Evolutionary conservation across 176 grass and related monocot species (phyloP).

Genomic region (Aegilops umbellulata): DNA sequence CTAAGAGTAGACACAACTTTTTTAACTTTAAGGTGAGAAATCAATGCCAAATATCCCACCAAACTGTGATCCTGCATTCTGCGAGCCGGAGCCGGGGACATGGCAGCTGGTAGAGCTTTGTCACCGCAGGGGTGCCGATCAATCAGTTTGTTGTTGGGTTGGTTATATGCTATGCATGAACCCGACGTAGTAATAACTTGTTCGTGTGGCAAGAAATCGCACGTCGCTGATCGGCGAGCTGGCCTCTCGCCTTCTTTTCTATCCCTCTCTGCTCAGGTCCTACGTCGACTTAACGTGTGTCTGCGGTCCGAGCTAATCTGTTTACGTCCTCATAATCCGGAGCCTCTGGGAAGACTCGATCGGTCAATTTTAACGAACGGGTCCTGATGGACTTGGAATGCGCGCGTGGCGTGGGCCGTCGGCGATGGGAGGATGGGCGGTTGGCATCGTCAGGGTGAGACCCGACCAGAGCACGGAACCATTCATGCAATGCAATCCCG

Average conservation of each 20-base stretch:
- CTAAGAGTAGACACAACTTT: too few species aligned
- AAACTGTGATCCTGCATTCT: not conserved
- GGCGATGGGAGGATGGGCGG: not conserved
- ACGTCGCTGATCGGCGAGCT: not conserved
- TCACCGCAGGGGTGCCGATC: not conserved
- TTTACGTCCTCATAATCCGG: not conserved
- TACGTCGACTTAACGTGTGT: not conserved
- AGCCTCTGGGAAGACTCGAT: too few species aligned
- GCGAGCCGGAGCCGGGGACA: too few species aligned
- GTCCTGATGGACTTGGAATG: too few species aligned
- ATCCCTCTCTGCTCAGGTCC: not conserved
- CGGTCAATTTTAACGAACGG: too few species aligned
- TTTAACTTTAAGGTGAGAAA: not conserved
- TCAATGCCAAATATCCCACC: not conserved
- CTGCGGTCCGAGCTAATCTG: not conserved
- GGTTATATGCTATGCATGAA: conserved; percentile 37
- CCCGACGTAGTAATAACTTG: conserved; percentile 28
- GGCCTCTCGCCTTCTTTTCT: not conserved
- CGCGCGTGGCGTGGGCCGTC: too few species aligned
- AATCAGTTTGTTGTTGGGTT: conserved; percentile 38
- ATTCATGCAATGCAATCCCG: not conserved
- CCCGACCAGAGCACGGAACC: not conserved
- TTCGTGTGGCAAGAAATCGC: not conserved
- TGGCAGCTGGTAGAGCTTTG: too few species aligned
- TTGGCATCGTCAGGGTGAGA: not conserved